Conservation (phyloP, 176 grass and related monocot genomes). For the Bonia amplexicaulis region DNA sequence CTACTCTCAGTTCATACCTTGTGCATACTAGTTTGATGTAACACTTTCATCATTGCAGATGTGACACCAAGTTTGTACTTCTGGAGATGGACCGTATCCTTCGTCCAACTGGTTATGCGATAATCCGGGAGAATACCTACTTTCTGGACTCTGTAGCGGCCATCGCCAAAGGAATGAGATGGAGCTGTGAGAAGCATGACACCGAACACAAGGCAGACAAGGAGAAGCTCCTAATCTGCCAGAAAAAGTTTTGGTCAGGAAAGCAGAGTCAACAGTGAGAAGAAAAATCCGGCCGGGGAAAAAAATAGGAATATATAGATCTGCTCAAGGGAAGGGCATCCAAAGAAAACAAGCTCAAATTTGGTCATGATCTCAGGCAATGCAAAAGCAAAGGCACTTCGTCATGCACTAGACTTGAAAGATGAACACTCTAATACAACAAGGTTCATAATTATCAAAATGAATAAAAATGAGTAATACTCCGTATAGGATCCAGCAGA, state of each 20-base stretch:
- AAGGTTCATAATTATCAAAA: slow-evolving; percentile 21
- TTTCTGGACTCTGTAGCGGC: slow-evolving; percentile 67
- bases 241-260: slow-evolving; percentile 77
- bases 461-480: slow-evolving; percentile 29
- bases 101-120: slow-evolving; percentile 66
- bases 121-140: slow-evolving; percentile 80
- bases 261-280: slow-evolving; percentile 41
- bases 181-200: slow-evolving; percentile 69
- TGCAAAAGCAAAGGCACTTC: background rate
- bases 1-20: background rate
- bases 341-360: background rate
- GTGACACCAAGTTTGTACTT: slow-evolving; percentile 81
- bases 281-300: background rate
- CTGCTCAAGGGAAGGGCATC: background rate
- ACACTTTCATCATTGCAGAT: slow-evolving; percentile 38
- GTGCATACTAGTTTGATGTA: no score
- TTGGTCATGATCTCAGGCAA: background rate
- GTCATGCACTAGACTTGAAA: background rate
- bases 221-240: slow-evolving; percentile 84
- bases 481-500: slow-evolving; percentile 20
- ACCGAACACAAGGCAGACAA: slow-evolving; percentile 61
- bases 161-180: slow-evolving; percentile 84
- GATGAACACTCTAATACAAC: background rate
- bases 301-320: background rate
- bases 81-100: slow-evolving; percentile 96